Percentiles rank a stretch among this genome's conserved stretches.
Evolutionary conservation across 2,329 filamentous ascomycete species (phyloP).

Genomic region (Neonectria neomacrospora): DNA sequence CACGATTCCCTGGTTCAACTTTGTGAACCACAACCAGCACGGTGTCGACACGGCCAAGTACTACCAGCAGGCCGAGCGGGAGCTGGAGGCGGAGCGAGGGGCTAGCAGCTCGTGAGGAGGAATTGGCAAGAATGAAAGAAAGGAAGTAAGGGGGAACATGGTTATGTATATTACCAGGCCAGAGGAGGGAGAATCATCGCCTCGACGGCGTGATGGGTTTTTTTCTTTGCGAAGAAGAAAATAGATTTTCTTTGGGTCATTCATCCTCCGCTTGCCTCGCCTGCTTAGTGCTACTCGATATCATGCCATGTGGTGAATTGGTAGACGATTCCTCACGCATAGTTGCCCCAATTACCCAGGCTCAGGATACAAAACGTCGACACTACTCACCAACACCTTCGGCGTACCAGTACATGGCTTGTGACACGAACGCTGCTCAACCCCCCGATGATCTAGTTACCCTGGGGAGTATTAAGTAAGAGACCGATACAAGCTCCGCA

Average conservation of each 20-base stretch:
- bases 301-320: background rate
- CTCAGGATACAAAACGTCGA: background rate
- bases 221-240: slow-evolving; percentile 39
- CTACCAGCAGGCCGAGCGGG: slow-evolving; percentile 93
- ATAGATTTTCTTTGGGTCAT: slow-evolving; percentile 32
- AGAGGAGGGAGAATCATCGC: slow-evolving; percentile 28
- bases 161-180: slow-evolving; percentile 44
- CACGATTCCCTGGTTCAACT: slow-evolving; percentile 95
- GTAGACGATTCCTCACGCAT: no score
- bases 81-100: slow-evolving; percentile 80
- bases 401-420: background rate
- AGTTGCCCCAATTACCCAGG: background rate
- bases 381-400: background rate
- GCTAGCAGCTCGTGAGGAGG: slow-evolving; percentile 29
- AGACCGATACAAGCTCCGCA: background rate
- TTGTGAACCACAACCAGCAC: slow-evolving; percentile 96
- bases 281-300: background rate
- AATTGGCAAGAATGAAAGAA: slow-evolving; percentile 9
- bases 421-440: background rate
- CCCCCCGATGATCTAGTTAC: background rate
- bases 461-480: background rate
- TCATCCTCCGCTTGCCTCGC: background rate
- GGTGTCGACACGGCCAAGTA: slow-evolving; percentile 99
- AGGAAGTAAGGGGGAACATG: slow-evolving; percentile 6
- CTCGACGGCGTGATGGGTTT: slow-evolving; percentile 36